Conservation (phyloP, 192 early-diverging fungal genomes). For the Podila verticillata region DNA sequence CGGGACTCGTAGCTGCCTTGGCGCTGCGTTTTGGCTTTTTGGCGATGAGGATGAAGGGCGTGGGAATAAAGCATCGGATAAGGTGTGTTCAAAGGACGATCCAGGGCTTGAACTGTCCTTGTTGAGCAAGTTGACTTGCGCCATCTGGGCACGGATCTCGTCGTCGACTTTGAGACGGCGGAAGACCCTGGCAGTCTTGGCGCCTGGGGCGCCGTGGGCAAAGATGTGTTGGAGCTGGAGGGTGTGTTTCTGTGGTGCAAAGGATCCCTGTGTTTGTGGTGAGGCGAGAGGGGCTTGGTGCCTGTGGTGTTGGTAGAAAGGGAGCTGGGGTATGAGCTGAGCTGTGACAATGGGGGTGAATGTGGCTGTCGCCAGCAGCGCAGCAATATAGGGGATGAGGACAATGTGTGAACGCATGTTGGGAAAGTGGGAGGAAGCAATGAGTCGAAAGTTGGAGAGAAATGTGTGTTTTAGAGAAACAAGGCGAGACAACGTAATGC, state of each 20-base stretch:
- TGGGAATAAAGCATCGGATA: constrained; percentile 13
- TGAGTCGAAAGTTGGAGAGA: no score
- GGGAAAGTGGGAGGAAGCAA: no score
- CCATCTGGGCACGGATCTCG: constrained; percentile 10
- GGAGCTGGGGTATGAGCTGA: no score
- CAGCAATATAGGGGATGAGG: no score
- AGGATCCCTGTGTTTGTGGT: not conserved
- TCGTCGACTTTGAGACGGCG: constrained; percentile 16
- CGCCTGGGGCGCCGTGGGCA: constrained; percentile 21
- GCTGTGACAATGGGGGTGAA: no score
- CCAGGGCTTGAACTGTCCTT: constrained; percentile 6
- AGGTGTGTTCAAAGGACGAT: constrained; percentile 17
- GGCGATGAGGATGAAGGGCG: no score
- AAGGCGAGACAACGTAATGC: no score
- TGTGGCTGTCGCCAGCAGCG: no score
- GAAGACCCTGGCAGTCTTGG: constrained; percentile 22
- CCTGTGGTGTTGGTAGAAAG: not conserved
- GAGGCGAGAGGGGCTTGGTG: not conserved
- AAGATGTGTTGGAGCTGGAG: constrained; percentile 24
- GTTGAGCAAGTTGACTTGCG: constrained; percentile 1
- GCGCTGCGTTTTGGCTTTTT: no score
- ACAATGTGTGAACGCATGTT: no score
- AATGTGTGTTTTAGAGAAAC: no score
- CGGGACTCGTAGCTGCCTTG: constrained; percentile 57
- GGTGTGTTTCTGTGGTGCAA: constrained; percentile 9